Base-by-base conservation (phyloP, 2,329 filamentous ascomycete genomes). In the Fusarium domesticum region DNA sequence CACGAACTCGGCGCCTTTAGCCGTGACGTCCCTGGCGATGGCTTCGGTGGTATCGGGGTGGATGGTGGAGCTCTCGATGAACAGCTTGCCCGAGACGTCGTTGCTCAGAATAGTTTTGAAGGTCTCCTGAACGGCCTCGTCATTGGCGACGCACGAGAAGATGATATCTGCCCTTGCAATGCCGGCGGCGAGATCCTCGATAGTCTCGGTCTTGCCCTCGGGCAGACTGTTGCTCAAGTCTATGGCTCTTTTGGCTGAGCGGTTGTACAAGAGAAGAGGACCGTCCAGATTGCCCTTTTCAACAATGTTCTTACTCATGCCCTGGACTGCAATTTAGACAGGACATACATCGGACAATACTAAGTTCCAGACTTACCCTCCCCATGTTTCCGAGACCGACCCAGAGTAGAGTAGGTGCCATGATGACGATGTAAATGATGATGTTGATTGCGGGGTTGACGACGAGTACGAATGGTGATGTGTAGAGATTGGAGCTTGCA, bases 311-410 rank as follows among this genome's bases (percentile, higher is more conserved):
- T 84, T 86, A 69, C 76, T 81, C 87, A 95, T 95, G 51, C 85
- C 89, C 85, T 89, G 47, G 10, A n/a, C n/a, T n/a, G n/a, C n/a
- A n/a, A n/a, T n/a, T n/a, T n/a, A n/a, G n/a, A n/a, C n/a, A n/a
- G n/a, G n/a, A n/a, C n/a, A n/a, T n/a, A n/a, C n/a, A n/a, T n/a
- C n/a, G n/a, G n/a, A n/a, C n/a, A n/a, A n/a, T n/a, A 18, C 20
- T 11, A 15, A 17, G 16, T 18, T 10, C n/a, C n/a, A n/a, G n/a
- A 68, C 79, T 71, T 71, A 86, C 87, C 62, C 84, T 78, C 54
- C 88, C 90, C 82, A 95, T 95, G 65, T 95, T 95, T 40, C 89
- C 89, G 39, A 95, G 77, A 45, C 90, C 89, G 42, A 95, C 81
- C 81, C 83, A 95, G 57, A 89, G 76, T 39, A 93, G 61, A 66